Percentiles rank a stretch among this genome's conserved stretches.
Evolutionary conservation across 768 basidiomycete species (phyloP).

Genomic region (Coprinopsis strossmayeri): DNA sequence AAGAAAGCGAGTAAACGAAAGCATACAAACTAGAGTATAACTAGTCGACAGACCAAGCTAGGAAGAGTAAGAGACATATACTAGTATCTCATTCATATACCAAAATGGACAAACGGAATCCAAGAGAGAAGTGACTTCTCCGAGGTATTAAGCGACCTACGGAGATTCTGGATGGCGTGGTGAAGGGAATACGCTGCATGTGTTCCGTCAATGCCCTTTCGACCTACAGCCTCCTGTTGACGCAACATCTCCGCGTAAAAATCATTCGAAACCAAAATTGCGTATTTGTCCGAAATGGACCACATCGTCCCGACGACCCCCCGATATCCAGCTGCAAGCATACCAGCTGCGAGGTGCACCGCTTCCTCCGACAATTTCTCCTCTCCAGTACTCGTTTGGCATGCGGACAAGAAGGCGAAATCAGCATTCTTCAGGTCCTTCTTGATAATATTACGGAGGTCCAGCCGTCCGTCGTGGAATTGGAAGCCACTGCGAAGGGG

Average conservation of each 20-base stretch:
- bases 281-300: slow-evolving; percentile 8
- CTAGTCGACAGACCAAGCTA: too few species aligned
- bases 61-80: too few species aligned
- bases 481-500: slow-evolving; percentile 19
- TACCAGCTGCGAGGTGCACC: slow-evolving; percentile 11
- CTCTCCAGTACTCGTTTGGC: slow-evolving; percentile 10
- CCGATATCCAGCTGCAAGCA: slow-evolving; percentile 11
- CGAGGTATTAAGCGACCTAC: slow-evolving; percentile 5
- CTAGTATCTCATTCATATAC: too few species aligned
- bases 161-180: slow-evolving; percentile 5
- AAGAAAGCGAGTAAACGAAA: too few species aligned
- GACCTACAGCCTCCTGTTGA: not conserved
- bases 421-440: slow-evolving; percentile 2
- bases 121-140: not conserved
- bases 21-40: too few species aligned
- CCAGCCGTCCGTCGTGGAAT: slow-evolving; percentile 15
- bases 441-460: slow-evolving; percentile 8
- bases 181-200: slow-evolving; percentile 3
- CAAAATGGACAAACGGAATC: slow-evolving; percentile 1
- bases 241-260: slow-evolving; percentile 7
- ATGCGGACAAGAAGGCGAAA: slow-evolving; percentile 11
- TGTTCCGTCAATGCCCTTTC: not conserved
- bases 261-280: slow-evolving; percentile 1
- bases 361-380: slow-evolving; percentile 7
- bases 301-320: slow-evolving; percentile 12